Evolutionary conservation across 345 rosid species (phyloP).

Genomic region (Brassica nigra): DNA sequence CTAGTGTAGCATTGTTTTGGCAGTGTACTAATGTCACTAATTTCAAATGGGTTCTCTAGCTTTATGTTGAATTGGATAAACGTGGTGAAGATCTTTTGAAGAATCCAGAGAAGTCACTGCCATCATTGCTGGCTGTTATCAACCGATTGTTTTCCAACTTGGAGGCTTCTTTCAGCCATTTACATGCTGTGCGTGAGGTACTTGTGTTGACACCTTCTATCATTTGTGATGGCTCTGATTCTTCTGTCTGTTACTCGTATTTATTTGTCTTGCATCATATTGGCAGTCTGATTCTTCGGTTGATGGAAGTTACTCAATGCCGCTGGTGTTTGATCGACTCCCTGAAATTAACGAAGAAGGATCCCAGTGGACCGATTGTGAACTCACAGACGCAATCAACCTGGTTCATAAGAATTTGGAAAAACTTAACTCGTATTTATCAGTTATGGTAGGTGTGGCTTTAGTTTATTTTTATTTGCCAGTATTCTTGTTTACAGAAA

Average conservation of each 20-base stretch:
- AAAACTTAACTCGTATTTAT: conserved; percentile 64
- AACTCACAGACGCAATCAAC: conserved; percentile 67
- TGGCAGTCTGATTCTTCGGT: conserved; percentile 67
- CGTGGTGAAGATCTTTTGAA: conserved; percentile 66
- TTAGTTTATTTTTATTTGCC: neutral
- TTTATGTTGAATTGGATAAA: conserved; percentile 74
- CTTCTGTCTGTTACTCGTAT: conserved; percentile 1
- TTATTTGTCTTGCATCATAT: conserved; percentile 10
- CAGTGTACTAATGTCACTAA: conserved; percentile 1
- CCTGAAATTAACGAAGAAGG: conserved; percentile 66
- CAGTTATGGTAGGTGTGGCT: conserved; percentile 55
- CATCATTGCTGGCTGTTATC: conserved; percentile 53
- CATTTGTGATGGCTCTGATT: neutral
- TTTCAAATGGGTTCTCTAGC: conserved; percentile 45
- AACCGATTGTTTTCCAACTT: conserved; percentile 60
- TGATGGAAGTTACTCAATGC: conserved; percentile 64
- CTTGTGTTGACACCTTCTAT: neutral
- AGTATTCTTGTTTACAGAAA: conserved; percentile 2
- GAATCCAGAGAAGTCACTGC: conserved; percentile 63
- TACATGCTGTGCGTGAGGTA: conserved; percentile 68
- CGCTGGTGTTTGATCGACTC: conserved; percentile 62
- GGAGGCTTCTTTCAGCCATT: conserved; percentile 67
- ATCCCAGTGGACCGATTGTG: conserved; percentile 77
- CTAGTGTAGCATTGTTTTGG: neutral
- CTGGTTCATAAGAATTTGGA: conserved; percentile 64